Evolutionary conservation across 2,329 filamentous ascomycete species (phyloP).

Genomic region (Apiospora pterosperma): DNA sequence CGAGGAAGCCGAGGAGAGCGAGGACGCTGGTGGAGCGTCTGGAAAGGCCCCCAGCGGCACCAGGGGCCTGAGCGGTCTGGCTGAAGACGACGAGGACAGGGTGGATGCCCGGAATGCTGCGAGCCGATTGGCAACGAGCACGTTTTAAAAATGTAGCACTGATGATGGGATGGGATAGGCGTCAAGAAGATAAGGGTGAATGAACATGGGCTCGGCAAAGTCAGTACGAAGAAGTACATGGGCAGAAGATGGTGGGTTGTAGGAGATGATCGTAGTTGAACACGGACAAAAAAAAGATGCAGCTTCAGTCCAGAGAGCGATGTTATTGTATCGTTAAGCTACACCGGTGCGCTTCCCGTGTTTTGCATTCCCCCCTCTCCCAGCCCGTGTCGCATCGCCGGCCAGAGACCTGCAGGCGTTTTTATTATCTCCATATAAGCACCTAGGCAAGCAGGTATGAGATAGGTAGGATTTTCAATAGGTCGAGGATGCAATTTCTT

Average conservation of each 20-base stretch:
- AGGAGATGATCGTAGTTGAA: not conserved
- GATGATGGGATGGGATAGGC: not conserved
- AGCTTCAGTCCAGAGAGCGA: not conserved
- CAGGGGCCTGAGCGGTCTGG: conserved; percentile 54
- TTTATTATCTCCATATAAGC: not conserved
- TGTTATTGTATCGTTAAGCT: not conserved
- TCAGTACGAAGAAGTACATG: not conserved
- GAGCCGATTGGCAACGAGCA: conserved; percentile 88
- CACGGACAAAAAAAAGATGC: not conserved
- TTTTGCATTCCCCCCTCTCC: not conserved
- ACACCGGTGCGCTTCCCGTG: not conserved
- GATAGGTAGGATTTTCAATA: too few species aligned
- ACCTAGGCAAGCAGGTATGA: not conserved
- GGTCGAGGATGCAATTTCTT: not conserved
- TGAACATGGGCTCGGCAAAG: not conserved
- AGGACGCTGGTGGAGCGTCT: conserved; percentile 23
- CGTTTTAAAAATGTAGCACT: conserved; percentile 58
- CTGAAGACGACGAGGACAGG: conserved; percentile 88
- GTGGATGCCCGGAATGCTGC: conserved; percentile 95
- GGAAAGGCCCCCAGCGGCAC: conserved; percentile 35
- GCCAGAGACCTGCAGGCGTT: not conserved
- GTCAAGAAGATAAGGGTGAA: not conserved
- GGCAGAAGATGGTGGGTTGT: not conserved
- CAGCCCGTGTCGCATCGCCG: not conserved
- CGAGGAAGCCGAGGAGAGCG: conserved; percentile 52